Evolutionary conservation across 2,329 filamentous ascomycete genomes (phyloP).

Genomic region (Calonectria montana): DNA sequence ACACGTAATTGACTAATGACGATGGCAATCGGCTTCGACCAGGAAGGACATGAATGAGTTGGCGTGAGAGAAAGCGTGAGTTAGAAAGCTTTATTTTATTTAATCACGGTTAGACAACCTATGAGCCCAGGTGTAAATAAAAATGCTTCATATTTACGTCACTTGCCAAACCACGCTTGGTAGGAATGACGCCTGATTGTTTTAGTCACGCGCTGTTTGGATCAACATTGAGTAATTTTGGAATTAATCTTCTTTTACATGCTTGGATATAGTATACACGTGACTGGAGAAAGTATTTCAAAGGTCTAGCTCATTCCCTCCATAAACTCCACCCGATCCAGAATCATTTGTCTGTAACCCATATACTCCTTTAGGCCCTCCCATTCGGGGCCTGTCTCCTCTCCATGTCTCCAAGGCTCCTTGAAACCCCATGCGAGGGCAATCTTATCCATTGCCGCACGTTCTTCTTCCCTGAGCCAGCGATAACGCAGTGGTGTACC

Average conservation of each 20-base stretch:
- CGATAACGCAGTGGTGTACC: slow-evolving; percentile 84
- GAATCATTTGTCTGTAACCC: slow-evolving; percentile 84
- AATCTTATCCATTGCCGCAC: slow-evolving; percentile 86
- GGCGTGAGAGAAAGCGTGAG: background rate
- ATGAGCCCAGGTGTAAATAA: background rate
- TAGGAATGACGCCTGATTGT: background rate
- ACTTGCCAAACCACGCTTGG: background rate
- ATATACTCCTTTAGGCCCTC: slow-evolving; percentile 86
- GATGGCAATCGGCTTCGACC: background rate
- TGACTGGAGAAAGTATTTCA: background rate
- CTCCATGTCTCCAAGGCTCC: slow-evolving; percentile 81
- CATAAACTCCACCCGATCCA: slow-evolving; percentile 92
- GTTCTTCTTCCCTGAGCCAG: slow-evolving; percentile 91
- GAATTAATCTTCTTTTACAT: slow-evolving; percentile 26
- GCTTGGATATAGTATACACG: slow-evolving; percentile 32
- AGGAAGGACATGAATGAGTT: background rate
- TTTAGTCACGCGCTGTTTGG: background rate
- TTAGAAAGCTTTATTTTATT: background rate
- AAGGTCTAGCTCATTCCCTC: slow-evolving; percentile 75
- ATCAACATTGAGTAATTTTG: background rate
- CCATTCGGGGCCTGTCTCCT: slow-evolving; percentile 94
- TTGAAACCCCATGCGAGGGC: slow-evolving; percentile 93
- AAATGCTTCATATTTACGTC: background rate
- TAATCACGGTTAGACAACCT: no score
- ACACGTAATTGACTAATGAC: background rate